Evolutionary conservation across 2,329 filamentous ascomycete species (phyloP).

Genomic region (Aspergillus sp.): DNA sequence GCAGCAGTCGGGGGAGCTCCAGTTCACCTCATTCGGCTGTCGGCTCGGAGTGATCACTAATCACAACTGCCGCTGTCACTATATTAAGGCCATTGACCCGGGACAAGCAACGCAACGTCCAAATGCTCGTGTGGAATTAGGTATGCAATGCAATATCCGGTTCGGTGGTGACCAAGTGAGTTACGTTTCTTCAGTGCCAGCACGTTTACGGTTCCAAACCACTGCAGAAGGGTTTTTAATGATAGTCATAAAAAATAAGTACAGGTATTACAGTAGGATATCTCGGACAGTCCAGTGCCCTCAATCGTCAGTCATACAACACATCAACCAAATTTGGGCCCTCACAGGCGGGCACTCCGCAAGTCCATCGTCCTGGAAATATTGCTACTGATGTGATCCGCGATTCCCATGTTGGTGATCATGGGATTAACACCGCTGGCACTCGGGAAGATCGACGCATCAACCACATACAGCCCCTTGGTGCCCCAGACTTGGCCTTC

Average conservation of each 20-base stretch:
- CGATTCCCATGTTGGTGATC: constrained; percentile 53
- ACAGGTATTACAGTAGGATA: constrained; percentile 4
- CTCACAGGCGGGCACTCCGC: constrained; percentile 6
- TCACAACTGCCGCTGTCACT: no score
- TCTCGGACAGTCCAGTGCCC: not conserved
- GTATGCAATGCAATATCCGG: no score
- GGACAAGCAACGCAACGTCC: no score
- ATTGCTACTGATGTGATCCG: constrained; percentile 46
- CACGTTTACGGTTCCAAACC: no score
- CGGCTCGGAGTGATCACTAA: no score
- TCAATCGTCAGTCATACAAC: constrained; percentile 2
- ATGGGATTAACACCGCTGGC: constrained; percentile 54
- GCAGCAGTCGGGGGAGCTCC: no score
- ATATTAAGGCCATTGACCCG: no score
- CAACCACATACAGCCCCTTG: constrained; percentile 48
- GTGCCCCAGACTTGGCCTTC: constrained; percentile 49
- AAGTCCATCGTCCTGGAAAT: constrained; percentile 33
- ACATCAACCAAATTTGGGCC: not conserved
- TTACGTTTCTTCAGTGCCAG: no score
- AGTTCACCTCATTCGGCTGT: no score
- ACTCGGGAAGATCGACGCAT: constrained; percentile 52
- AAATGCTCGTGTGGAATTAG: no score
- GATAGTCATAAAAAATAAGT: constrained; percentile 7
- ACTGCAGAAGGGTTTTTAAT: not conserved
- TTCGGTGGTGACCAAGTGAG: no score